Percentiles rank a stretch among this genome's conserved stretches.
These are phyloP conservation scores for Fraxinus angustifolia DNA, from an alignment of 305 asterid genomes.

Conservation along the genomic window DNA sequence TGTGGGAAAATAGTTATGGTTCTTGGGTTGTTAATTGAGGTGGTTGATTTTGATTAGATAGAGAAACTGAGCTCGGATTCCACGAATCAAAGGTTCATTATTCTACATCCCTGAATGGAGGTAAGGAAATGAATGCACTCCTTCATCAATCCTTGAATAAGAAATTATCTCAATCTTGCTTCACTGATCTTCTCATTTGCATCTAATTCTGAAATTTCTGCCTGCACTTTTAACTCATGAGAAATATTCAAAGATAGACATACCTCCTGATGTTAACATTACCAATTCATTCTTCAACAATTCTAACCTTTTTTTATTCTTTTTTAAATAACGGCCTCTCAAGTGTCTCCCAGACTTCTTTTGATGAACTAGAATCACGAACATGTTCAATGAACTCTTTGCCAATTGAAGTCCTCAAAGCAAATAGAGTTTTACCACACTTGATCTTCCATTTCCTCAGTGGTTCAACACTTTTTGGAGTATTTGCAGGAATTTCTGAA, in stretches of 20 bases:
- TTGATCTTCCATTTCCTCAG: slow-evolving; percentile 15
- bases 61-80: too few relatives aligned
- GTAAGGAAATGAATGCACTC: neutral
- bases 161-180: too few relatives aligned
- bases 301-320: neutral
- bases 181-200: neutral
- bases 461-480: neutral
- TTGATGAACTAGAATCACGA: neutral
- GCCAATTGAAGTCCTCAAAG: slow-evolving; percentile 1
- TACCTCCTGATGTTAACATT: neutral
- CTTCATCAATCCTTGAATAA: neutral
- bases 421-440: slow-evolving; percentile 7
- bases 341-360: neutral
- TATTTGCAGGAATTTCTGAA: neutral
- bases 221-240: slow-evolving; percentile 8
- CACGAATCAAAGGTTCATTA: too few relatives aligned
- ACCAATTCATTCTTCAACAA: slow-evolving; percentile 23
- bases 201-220: slow-evolving; percentile 4
- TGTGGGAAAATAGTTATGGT: too few relatives aligned
- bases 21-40: too few relatives aligned
- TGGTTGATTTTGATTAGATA: too few relatives aligned
- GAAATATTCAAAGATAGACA: slow-evolving; percentile 19
- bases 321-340: neutral
- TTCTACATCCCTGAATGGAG: too few relatives aligned
- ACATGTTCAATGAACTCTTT: slow-evolving; percentile 17